Conservation (phyloP, 164 flowering plant genomes). For the Protea cynaroides region DNA sequence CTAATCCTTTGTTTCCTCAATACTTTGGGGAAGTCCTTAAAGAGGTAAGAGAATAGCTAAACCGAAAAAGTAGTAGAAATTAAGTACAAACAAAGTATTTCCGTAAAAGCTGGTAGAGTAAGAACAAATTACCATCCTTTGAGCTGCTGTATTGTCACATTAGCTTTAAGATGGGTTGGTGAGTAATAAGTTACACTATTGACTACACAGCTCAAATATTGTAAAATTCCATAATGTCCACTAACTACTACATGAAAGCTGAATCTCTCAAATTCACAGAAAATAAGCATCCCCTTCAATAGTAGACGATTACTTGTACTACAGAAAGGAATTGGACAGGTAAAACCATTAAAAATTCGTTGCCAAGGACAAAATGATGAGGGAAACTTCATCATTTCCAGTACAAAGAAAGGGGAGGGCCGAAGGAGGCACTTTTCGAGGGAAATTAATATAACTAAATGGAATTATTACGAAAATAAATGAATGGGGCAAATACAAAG, state of each 20-base stretch:
- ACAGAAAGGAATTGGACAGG: not conserved
- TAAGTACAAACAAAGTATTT: not conserved
- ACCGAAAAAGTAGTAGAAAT: not conserved
- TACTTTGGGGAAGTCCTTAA: not conserved
- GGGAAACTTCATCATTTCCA: not conserved
- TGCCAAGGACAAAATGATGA: not conserved
- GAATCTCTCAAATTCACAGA: not conserved
- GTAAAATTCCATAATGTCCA: not conserved
- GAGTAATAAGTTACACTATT: not conserved
- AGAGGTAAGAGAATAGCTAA: not conserved
- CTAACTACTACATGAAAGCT: not conserved
- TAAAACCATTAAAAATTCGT: not conserved
- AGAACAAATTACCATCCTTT: not conserved
- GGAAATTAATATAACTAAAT: not conserved
- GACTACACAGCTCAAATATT: not conserved
- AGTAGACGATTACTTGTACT: not conserved
- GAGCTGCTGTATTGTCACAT: not conserved
- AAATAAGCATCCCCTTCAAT: not conserved
- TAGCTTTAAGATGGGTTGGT: not conserved
- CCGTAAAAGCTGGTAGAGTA: not conserved
- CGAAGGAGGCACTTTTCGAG: no score
- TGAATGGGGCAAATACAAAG: not conserved
- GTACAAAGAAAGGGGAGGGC: not conserved
- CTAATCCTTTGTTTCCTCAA: no score
- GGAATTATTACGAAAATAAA: no score